Evolutionary conservation across 495 filamentous ascomycete genomes (phyloP).

Genomic region (Hypoxylon crocopeplum): DNA sequence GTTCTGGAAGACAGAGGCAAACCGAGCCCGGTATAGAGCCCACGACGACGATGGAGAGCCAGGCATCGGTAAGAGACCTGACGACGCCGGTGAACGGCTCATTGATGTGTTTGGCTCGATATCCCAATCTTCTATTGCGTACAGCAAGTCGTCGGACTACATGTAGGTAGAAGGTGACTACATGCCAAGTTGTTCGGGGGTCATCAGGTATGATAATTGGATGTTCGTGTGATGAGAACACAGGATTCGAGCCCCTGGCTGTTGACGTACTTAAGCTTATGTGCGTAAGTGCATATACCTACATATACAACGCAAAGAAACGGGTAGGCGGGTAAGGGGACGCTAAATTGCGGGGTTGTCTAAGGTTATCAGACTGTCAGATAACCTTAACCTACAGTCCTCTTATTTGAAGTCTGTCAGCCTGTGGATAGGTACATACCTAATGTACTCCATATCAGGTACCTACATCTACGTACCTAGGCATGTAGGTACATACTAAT

Average conservation of each 20-base stretch:
- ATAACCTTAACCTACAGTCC: too few species aligned
- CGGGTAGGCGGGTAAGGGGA: neutral
- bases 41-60: slow-evolving; percentile 78
- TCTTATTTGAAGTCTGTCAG: too few species aligned
- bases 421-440: too few species aligned
- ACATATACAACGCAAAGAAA: neutral
- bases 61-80: slow-evolving; percentile 69
- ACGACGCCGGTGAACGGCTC: slow-evolving; percentile 49
- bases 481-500: too few species aligned
- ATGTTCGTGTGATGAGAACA: neutral
- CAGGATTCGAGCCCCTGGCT: neutral
- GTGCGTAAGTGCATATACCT: neutral
- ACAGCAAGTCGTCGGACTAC: neutral
- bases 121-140: neutral
- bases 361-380: too few species aligned
- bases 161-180: neutral
- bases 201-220: neutral
- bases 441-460: too few species aligned
- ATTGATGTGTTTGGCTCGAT: neutral
- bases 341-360: too few species aligned
- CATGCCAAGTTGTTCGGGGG: neutral
- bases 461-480: too few species aligned
- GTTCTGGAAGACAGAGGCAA: slow-evolving; percentile 68
- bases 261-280: neutral
- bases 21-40: slow-evolving; percentile 68